Conservation (phyloP, 2,329 filamentous ascomycete species). For the Cladosporium sphaerospermum region DNA sequence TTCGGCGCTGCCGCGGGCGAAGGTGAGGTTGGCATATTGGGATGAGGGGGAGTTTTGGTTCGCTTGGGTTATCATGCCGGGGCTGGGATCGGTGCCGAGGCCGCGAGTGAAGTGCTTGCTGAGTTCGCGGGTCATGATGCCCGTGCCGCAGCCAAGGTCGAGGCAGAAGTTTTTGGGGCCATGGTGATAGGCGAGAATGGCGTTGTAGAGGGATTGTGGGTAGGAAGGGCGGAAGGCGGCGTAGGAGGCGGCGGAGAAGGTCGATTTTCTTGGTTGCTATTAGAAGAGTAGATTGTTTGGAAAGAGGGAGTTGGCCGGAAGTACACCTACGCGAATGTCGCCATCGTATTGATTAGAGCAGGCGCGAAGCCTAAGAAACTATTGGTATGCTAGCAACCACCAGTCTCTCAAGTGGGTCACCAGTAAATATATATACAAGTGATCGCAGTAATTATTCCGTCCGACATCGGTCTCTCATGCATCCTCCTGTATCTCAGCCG, state of each 20-base stretch:
- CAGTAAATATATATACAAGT: too few species aligned
- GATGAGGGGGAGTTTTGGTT: conserved; percentile 17
- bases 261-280: conserved; percentile 36
- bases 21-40: conserved; percentile 36
- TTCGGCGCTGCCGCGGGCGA: conserved; percentile 49
- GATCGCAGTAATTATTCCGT: neutral
- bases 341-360: conserved; percentile 30
- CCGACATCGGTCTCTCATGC: neutral
- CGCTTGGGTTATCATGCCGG: conserved; percentile 46
- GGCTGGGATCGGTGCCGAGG: conserved; percentile 52
- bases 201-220: conserved; percentile 49
- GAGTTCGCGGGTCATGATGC: conserved; percentile 50
- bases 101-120: conserved; percentile 47
- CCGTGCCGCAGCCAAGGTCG: conserved; percentile 61
- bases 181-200: conserved; percentile 50
- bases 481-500: neutral
- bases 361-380: too few species aligned
- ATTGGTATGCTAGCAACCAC: too few species aligned
- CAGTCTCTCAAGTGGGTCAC: too few species aligned
- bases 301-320: neutral
- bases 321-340: conserved; percentile 43
- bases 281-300: neutral
- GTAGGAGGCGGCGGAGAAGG: conserved; percentile 53
- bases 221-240: conserved; percentile 56
- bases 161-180: conserved; percentile 36